Conservation (phyloP, 441 rosid species). For the Eugenia klotzschiana region DNA sequence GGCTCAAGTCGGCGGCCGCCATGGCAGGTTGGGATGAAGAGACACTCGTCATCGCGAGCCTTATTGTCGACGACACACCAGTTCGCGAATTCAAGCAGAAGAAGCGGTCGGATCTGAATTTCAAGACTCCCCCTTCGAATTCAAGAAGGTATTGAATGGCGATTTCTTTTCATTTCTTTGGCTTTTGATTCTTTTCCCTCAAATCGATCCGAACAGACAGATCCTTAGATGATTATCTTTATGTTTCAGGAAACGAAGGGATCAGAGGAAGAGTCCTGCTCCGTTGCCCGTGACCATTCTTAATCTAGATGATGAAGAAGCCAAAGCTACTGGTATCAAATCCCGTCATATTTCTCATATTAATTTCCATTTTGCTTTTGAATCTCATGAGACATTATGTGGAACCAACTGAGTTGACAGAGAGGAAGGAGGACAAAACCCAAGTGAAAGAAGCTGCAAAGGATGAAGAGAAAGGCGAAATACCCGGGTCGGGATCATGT, state of each 20-base stretch:
- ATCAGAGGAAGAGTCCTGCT: constrained; percentile 29
- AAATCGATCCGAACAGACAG: background rate
- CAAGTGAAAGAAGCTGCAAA: background rate
- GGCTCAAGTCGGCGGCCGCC: constrained; percentile 81
- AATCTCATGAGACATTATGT: background rate
- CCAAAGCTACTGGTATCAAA: constrained; percentile 24
- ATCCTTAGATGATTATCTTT: background rate
- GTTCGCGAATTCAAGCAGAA: constrained; percentile 46
- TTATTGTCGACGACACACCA: constrained; percentile 82
- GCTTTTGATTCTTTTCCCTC: background rate
- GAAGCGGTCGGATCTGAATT: constrained; percentile 34
- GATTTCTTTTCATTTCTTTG: background rate
- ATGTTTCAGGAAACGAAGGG: constrained; percentile 40
- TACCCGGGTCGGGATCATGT: background rate
- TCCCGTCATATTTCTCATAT: background rate
- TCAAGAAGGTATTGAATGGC: constrained; percentile 50
- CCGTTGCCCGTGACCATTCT: constrained; percentile 33
- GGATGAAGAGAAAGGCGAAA: background rate
- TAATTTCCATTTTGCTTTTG: background rate
- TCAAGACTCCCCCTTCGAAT: constrained; percentile 49
- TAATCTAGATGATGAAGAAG: constrained; percentile 44
- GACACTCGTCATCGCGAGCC: constrained; percentile 57
- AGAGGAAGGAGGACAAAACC: background rate
- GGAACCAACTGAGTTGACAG: background rate
- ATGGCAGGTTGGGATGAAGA: constrained; percentile 99